Conservation (phyloP, 176 grass and related monocot genomes). For the Thalia dealbata region DNA sequence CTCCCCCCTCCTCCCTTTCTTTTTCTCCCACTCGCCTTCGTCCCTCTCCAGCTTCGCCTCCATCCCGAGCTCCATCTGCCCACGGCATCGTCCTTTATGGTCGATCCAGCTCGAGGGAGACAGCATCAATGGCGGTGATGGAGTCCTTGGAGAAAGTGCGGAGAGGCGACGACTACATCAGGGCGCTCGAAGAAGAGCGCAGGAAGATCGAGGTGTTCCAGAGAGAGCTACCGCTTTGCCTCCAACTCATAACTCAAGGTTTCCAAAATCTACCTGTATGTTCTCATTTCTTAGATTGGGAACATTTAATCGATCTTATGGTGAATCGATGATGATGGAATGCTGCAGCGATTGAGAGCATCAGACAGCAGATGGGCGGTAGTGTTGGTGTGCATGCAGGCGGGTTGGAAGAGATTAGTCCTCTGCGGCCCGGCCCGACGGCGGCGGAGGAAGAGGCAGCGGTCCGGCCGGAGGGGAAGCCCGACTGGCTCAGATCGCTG, state of each 20-base stretch:
- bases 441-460: slow-evolving; percentile 27
- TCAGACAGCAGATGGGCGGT: slow-evolving; percentile 38
- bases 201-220: slow-evolving; percentile 83
- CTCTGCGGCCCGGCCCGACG: slow-evolving; percentile 57
- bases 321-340: neutral
- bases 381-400: slow-evolving; percentile 37
- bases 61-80: no score
- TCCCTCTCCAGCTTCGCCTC: no score
- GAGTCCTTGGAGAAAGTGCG: neutral
- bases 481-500: slow-evolving; percentile 74
- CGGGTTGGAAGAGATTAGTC: slow-evolving; percentile 75
- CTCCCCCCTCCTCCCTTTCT: no score
- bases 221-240: slow-evolving; percentile 78
- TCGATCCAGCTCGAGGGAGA: no score
- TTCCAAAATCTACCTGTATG: no score
- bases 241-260: slow-evolving; percentile 73
- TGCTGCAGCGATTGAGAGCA: slow-evolving; percentile 54
- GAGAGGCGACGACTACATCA: slow-evolving; percentile 37
- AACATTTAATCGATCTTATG: neutral
- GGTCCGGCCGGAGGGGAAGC: slow-evolving; percentile 10
- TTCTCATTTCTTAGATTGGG: neutral
- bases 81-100: no score
- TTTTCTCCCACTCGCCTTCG: no score
- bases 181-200: slow-evolving; percentile 70
- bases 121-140: neutral